A percentile compares a stretch with the other conserved stretches of the same genome.
phyloP scores from a whole-genome alignment of 1,139 yeast genomes.

The Lodderomyces beijingensis region DNA sequence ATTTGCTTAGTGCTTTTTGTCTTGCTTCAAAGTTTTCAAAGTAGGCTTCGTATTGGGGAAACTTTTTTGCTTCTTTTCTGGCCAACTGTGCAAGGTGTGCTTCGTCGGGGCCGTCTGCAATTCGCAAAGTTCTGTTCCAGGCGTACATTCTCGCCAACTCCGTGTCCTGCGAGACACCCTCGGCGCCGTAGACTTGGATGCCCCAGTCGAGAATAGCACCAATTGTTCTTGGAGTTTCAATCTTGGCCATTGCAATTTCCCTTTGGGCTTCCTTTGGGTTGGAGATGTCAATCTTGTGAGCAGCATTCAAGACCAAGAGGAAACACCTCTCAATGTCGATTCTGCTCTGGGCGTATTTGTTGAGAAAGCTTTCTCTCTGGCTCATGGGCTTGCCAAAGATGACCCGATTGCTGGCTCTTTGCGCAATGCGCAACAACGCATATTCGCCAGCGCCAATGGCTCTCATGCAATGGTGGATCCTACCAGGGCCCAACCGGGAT shows the following conservation, averaged over 20 bases:
- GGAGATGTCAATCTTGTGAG: slow-evolving; percentile 55
- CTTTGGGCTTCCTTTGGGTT: slow-evolving; percentile 54
- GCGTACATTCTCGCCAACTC: slow-evolving; percentile 58
- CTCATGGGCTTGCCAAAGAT: slow-evolving; percentile 57
- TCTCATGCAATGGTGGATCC: slow-evolving; percentile 75
- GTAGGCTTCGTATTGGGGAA: slow-evolving; percentile 28
- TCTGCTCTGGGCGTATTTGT: slow-evolving; percentile 52
- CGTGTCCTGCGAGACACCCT: slow-evolving; percentile 63
- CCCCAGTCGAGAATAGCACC: slow-evolving; percentile 59
- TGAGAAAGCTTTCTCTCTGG: slow-evolving; percentile 50
- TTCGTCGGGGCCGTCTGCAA: slow-evolving; percentile 78
- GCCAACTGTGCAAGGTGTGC: slow-evolving; percentile 64
- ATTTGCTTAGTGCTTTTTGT: slow-evolving; percentile 19
- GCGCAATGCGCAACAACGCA: slow-evolving; percentile 49
- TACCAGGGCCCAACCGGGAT: slow-evolving; percentile 68
- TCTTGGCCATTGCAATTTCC: slow-evolving; percentile 68
- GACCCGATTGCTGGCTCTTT: slow-evolving; percentile 51
- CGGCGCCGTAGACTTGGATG: slow-evolving; percentile 67
- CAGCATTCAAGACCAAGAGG: slow-evolving; percentile 60
- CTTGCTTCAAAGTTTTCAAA: slow-evolving; percentile 24
- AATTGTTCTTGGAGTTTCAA: slow-evolving; percentile 59
- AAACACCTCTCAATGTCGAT: slow-evolving; percentile 57
- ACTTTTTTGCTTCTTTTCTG: slow-evolving; percentile 37
- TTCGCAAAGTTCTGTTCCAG: slow-evolving; percentile 54
- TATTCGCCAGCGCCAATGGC: slow-evolving; percentile 63